Conservation (phyloP, 345 rosid genomes). For the Luvunga scandens region DNA sequence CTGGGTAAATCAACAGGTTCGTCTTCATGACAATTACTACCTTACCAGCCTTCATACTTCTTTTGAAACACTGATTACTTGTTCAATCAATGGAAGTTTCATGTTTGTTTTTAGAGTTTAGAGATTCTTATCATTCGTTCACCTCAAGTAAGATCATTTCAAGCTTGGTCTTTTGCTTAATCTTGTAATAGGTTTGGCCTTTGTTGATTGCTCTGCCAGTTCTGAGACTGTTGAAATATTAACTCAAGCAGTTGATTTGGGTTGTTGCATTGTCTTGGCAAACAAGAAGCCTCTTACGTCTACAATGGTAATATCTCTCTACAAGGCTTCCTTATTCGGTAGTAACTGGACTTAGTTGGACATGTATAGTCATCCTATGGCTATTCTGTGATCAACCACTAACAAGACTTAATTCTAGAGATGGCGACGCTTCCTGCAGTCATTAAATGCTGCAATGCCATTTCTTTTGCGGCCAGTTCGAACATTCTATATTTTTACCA, state of each 20-base stretch:
- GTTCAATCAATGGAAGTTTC: not conserved
- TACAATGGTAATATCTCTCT: constrained; percentile 48
- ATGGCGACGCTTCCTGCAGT: not conserved
- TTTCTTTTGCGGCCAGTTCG: not conserved
- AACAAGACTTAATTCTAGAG: not conserved
- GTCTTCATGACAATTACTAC: constrained; percentile 3
- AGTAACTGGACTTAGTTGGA: not conserved
- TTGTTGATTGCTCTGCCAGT: constrained; percentile 91
- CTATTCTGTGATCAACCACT: not conserved
- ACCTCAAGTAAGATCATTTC: not conserved
- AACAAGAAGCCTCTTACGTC: constrained; percentile 94
- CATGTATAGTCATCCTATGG: not conserved
- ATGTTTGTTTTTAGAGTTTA: not conserved
- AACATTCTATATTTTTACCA: not conserved
- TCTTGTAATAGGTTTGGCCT: constrained; percentile 54
- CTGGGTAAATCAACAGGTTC: constrained; percentile 75
- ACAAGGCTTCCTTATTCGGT: not conserved
- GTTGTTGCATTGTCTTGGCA: constrained; percentile 83
- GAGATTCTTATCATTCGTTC: not conserved
- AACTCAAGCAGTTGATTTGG: constrained; percentile 49
- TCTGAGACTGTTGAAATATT: constrained; percentile 52
- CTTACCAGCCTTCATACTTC: not conserved
- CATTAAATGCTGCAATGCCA: not conserved
- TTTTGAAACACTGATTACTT: not conserved
- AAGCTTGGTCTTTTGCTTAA: constrained; percentile 14